Evolutionary conservation across 768 basidiomycete genomes (phyloP).

Genomic region (Lyophyllum semitale): DNA sequence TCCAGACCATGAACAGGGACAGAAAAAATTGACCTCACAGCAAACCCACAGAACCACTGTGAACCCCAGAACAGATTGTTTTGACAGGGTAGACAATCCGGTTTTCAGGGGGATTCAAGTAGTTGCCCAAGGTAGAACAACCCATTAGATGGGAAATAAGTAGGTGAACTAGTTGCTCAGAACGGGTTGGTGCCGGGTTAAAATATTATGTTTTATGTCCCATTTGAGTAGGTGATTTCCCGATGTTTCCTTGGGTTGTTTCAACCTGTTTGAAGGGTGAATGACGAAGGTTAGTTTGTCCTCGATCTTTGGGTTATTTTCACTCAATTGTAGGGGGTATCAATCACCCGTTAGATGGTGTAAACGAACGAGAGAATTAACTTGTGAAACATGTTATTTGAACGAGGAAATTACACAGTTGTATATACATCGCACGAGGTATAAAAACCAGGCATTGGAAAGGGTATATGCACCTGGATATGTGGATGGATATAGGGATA

Average conservation of each 20-base stretch:
- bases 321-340: too few species aligned
- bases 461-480: too few species aligned
- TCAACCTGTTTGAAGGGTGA: neutral
- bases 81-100: neutral
- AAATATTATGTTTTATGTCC: neutral
- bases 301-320: neutral
- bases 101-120: neutral
- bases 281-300: neutral
- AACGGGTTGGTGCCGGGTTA: neutral
- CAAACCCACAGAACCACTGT: too few species aligned
- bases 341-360: neutral
- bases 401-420: too few species aligned
- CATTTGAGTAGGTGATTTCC: neutral
- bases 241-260: neutral
- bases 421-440: too few species aligned
- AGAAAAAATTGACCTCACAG: too few species aligned
- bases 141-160: neutral
- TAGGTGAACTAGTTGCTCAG: neutral
- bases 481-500: too few species aligned
- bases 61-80: neutral
- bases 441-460: too few species aligned
- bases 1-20: too few species aligned
- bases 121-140: neutral
- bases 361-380: neutral
- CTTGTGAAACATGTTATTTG: neutral